Conservation (phyloP, 2,329 filamentous ascomycete genomes). For the Fonsecaea monophora region DNA sequence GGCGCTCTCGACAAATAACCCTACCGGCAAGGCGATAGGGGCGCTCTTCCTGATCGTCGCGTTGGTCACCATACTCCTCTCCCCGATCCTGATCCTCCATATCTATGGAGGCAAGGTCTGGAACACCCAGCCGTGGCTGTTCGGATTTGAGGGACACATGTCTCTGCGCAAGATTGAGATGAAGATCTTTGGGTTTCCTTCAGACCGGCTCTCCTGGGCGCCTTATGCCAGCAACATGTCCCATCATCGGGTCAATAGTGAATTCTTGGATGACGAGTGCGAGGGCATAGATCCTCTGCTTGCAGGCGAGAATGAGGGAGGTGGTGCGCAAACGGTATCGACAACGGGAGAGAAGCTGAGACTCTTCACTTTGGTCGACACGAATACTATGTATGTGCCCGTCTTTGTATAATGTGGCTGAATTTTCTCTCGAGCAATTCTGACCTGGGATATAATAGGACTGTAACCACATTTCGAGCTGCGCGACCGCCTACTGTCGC, state of each 20-base stretch:
- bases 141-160: slow-evolving; percentile 54
- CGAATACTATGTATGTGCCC: slow-evolving; percentile 49
- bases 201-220: slow-evolving; percentile 49
- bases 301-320: slow-evolving; percentile 29
- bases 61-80: slow-evolving; percentile 40
- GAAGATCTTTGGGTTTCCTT: slow-evolving; percentile 48
- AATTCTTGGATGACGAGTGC: slow-evolving; percentile 38
- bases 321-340: neutral
- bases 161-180: slow-evolving; percentile 48
- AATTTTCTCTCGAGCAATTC: neutral
- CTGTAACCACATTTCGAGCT: slow-evolving; percentile 50
- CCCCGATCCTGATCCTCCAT: slow-evolving; percentile 47
- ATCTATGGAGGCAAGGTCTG: slow-evolving; percentile 52
- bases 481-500: slow-evolving; percentile 51
- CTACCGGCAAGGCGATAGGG: slow-evolving; percentile 10
- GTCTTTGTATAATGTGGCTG: neutral
- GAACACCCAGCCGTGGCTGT: slow-evolving; percentile 52
- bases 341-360: slow-evolving; percentile 40
- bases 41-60: slow-evolving; percentile 34
- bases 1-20: slow-evolving; percentile 2
- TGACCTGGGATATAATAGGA: slow-evolving; percentile 5
- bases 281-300: slow-evolving; percentile 45
- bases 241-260: slow-evolving; percentile 43
- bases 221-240: slow-evolving; percentile 45
- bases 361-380: slow-evolving; percentile 52